Evolutionary conservation across 192 early-diverging fungal genomes (phyloP), one percentile per base, ranked within the genome.

Genomic region (Backusella parvicylindrica): DNA sequence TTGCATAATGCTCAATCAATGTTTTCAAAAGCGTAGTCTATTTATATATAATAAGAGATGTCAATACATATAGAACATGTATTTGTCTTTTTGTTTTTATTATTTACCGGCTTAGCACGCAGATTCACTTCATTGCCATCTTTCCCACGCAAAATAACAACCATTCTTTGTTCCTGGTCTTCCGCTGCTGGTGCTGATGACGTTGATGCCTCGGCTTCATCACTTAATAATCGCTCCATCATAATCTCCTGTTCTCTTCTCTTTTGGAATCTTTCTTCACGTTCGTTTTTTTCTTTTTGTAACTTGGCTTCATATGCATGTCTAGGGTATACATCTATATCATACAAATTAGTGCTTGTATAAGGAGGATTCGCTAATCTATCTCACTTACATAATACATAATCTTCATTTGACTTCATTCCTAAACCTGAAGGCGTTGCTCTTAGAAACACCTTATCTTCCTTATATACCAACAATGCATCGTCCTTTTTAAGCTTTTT

Each of bases 1-100:
- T 71, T 30, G 75, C 65, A 74, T 89, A 90, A 35, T 83, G 75
- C 26, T 84, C 72, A 31, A 90, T 79, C 21, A 90, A 72, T 1
- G 84, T 43, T 65, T 80, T 75, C 6, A 90, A 68, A 7, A 72
- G 76, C 0, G 88, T 82, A 11, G 84, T 77, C 83, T 83, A 12
- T 23, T 28, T 28, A 28, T 13, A 60, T 26, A 28, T 8, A 50
- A 21, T 16, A 21, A 21, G 5, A 15, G 23, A n/a, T n/a, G 8
- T 60, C 2, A 28, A 56, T 56, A 56, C 3, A 28, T 28, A 28
- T 1, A 28, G 23, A 26, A 47, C 5, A 30, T 71, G 18, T 37
- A 6, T 37, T 1, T 56, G 11, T 8, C 11, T n/a, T n/a, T 64
- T 3, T 35, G 4, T 0, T 30, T 11, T 43, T 0, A 47, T 28